Evolutionary conservation across 83 land plant species (phyloP).

Genomic region (Picea mariana): DNA sequence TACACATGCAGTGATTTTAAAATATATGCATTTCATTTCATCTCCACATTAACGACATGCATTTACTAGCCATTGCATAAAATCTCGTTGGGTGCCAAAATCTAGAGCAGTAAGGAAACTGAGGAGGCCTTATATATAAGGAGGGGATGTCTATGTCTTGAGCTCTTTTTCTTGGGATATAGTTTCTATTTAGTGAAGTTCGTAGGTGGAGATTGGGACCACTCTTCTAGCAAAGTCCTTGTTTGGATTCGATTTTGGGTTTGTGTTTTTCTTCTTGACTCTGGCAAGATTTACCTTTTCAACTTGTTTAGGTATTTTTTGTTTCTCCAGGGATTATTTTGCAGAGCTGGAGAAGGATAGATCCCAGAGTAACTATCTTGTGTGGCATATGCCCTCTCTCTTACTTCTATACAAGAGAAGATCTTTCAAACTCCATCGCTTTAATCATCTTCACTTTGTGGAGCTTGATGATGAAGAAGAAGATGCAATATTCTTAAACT

Average conservation of each 20-base stretch:
- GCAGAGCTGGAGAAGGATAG: background rate
- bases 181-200: conserved; percentile 50
- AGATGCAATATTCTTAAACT: background rate
- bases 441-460: background rate
- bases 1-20: too few species aligned
- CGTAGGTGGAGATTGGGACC: conserved; percentile 29
- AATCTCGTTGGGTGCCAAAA: too few species aligned
- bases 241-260: conserved; percentile 25
- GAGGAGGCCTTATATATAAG: too few species aligned
- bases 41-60: too few species aligned
- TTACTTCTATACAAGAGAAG: conserved; percentile 45
- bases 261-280: background rate
- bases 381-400: conserved; percentile 40
- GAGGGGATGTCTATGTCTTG: conserved; percentile 17
- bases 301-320: conserved; percentile 12
- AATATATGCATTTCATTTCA: too few species aligned
- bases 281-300: conserved; percentile 15
- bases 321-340: conserved; percentile 27
- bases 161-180: conserved; percentile 58
- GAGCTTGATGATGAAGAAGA: background rate
- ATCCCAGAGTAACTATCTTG: conserved; percentile 2
- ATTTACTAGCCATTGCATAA: too few species aligned
- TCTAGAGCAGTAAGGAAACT: too few species aligned
- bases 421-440: conserved; percentile 38
- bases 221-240: conserved; percentile 10